Conservation (phyloP, 495 filamentous ascomycete genomes). For the Penicillium longicatenatum region DNA sequence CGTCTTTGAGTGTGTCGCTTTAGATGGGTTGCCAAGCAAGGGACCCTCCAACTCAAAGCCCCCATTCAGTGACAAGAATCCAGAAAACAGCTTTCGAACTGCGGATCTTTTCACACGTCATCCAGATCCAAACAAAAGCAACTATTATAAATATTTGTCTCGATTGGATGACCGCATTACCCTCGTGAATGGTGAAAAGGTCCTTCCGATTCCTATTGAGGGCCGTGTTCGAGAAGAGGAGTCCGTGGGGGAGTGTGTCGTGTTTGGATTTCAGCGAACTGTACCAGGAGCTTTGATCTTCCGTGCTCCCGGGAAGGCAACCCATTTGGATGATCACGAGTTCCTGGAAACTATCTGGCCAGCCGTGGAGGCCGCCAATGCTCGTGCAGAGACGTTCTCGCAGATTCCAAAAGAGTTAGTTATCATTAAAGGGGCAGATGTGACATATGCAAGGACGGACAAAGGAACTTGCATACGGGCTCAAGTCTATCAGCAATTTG, state of each 20-base stretch:
- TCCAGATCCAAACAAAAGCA: constrained; percentile 41
- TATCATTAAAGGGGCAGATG: constrained; percentile 43
- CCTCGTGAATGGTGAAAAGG: constrained; percentile 68
- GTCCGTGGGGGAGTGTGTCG: constrained; percentile 40
- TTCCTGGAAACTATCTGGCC: constrained; percentile 56
- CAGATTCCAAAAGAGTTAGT: constrained; percentile 56
- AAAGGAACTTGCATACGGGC: constrained; percentile 59
- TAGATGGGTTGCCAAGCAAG: constrained; percentile 63
- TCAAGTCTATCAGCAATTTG: constrained; percentile 53
- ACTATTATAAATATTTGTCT: constrained; percentile 62
- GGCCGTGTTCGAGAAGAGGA: constrained; percentile 40
- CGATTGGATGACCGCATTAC: constrained; percentile 62
- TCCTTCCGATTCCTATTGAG: constrained; percentile 65
- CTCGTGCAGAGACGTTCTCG: constrained; percentile 51
- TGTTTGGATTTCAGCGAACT: constrained; percentile 41
- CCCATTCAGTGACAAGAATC: constrained; percentile 56
- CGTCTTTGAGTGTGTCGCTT: constrained; percentile 60
- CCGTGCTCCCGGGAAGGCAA: constrained; percentile 36
- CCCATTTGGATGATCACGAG: constrained; percentile 41
- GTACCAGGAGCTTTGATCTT: constrained; percentile 51
- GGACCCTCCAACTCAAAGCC: constrained; percentile 60
- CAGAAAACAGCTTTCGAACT: constrained; percentile 39
- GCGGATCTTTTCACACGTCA: constrained; percentile 56
- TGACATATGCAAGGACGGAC: constrained; percentile 53
- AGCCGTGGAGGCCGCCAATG: constrained; percentile 50